Evolutionary conservation across 768 basidiomycete genomes (phyloP).

Genomic region (Leccinum boreale): DNA sequence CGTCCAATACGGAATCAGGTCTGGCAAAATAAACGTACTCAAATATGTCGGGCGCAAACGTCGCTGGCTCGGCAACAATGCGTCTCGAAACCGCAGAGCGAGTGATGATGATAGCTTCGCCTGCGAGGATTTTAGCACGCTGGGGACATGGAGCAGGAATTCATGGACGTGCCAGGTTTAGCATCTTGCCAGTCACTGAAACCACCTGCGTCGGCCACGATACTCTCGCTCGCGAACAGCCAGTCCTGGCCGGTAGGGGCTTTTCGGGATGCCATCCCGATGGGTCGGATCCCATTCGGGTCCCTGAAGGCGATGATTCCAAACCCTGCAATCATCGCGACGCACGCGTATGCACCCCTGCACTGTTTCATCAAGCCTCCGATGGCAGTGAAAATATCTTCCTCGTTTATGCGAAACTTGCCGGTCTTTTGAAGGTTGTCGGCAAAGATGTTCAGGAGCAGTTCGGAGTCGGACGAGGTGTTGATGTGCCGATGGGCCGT

Average conservation of each 20-base stretch:
- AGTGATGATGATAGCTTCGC: slow-evolving; percentile 96
- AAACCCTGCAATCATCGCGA: slow-evolving; percentile 99
- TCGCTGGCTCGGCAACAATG: slow-evolving; percentile 62
- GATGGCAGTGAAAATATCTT: slow-evolving; percentile 96
- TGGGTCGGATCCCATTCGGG: slow-evolving; percentile 94
- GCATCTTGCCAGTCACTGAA: slow-evolving; percentile 94
- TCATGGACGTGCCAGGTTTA: slow-evolving; percentile 62
- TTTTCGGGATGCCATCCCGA: slow-evolving; percentile 79
- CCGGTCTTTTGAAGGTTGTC: slow-evolving; percentile 97
- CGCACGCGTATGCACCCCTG: slow-evolving; percentile 93
- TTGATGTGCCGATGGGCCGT: slow-evolving; percentile 98
- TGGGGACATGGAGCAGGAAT: neutral
- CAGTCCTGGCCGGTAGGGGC: slow-evolving; percentile 69
- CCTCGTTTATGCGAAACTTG: slow-evolving; percentile 98
- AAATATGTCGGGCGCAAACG: slow-evolving; percentile 96
- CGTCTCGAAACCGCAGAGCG: slow-evolving; percentile 72
- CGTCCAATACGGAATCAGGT: slow-evolving; percentile 96
- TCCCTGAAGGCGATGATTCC: slow-evolving; percentile 98
- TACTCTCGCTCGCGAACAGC: slow-evolving; percentile 91
- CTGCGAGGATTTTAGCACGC: slow-evolving; percentile 36
- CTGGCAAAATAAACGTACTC: slow-evolving; percentile 99
- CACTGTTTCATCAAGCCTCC: slow-evolving; percentile 84
- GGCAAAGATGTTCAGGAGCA: slow-evolving; percentile 96
- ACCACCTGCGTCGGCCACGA: slow-evolving; percentile 91
- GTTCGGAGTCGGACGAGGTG: slow-evolving; percentile 96